Evolutionary conservation across 495 filamentous ascomycete genomes (phyloP).

Genomic region (Antarctomyces pellizariae): DNA sequence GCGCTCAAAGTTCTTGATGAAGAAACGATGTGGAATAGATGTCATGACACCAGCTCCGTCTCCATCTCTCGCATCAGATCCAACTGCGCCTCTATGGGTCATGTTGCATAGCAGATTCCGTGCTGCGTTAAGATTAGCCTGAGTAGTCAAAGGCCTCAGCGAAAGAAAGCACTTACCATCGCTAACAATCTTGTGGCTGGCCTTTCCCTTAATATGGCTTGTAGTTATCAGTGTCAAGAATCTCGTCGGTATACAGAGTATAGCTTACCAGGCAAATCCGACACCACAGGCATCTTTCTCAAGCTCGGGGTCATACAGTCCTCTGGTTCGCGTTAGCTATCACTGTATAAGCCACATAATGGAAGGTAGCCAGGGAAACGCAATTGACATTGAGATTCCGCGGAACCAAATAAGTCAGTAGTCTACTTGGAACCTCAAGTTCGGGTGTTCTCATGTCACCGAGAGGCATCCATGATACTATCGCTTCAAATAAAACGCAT

Average conservation of each 20-base stretch:
- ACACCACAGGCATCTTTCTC: slow-evolving; percentile 99
- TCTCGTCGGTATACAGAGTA: too few relatives aligned
- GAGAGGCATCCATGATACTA: too few relatives aligned
- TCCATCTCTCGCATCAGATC: slow-evolving; percentile 90
- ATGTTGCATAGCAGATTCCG: slow-evolving; percentile 96
- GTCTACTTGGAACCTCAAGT: too few relatives aligned
- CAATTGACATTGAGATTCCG: too few relatives aligned
- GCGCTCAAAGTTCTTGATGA: slow-evolving; percentile 90
- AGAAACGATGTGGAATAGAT: slow-evolving; percentile 96
- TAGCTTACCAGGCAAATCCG: slow-evolving; percentile 85
- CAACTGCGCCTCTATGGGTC: slow-evolving; percentile 97
- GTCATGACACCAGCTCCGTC: slow-evolving; percentile 99
- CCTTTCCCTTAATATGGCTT: slow-evolving; percentile 90
- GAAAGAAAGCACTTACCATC: slow-evolving; percentile 48
- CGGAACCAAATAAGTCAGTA: too few relatives aligned
- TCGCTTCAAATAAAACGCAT: too few relatives aligned
- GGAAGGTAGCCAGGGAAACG: too few relatives aligned
- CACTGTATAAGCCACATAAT: background rate
- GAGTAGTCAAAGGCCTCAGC: slow-evolving; percentile 4
- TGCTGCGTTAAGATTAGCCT: slow-evolving; percentile 24
- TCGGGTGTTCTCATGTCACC: too few relatives aligned
- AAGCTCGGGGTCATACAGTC: slow-evolving; percentile 84
- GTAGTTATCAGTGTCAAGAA: too few relatives aligned
- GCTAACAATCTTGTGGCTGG: slow-evolving; percentile 97
- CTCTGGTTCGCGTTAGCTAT: slow-evolving; percentile 17